These are phyloP conservation scores for Globisporangium mamillatum DNA, from an alignment of 352 stramenopile genomes.

Conservation along the genomic window DNA sequence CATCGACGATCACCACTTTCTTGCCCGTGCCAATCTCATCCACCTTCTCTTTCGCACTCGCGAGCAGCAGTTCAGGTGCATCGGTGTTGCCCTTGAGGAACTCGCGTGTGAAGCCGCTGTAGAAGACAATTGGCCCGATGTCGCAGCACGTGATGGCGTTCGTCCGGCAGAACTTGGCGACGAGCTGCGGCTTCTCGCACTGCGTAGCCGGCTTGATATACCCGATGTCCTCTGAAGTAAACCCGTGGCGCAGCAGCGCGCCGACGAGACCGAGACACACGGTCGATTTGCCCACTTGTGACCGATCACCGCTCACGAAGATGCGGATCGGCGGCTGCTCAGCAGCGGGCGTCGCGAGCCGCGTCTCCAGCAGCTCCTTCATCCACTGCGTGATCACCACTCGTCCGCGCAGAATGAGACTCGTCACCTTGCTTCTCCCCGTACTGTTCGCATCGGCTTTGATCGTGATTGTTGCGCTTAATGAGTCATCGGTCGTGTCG, in stretches of 20 bases:
- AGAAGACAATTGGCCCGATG: constrained; percentile 96
- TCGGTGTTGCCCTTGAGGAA: constrained; percentile 93
- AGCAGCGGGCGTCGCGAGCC: constrained; percentile 13
- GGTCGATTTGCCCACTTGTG: constrained; percentile 96
- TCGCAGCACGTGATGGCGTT: constrained; percentile 85
- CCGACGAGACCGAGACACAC: constrained; percentile 94
- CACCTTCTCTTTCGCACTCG: constrained; percentile 81
- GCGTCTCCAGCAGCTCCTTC: constrained; percentile 30
- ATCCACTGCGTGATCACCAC: constrained; percentile 32
- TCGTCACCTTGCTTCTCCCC: background rate
- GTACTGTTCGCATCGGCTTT: background rate
- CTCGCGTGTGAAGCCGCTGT: constrained; percentile 95
- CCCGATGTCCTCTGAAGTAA: constrained; percentile 72
- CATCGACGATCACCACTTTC: constrained; percentile 94
- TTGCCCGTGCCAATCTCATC: constrained; percentile 86
- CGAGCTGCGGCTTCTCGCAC: constrained; percentile 93
- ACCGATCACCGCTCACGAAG: constrained; percentile 75
- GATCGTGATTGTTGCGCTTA: background rate
- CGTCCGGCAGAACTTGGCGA: constrained; percentile 91
- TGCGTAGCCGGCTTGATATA: constrained; percentile 99
- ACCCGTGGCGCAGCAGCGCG: constrained; percentile 75
- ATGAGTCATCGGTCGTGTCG: background rate
- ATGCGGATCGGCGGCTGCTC: constrained; percentile 35
- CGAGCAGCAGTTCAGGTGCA: constrained; percentile 77
- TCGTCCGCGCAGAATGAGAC: constrained; percentile 19